Base-by-base conservation (phyloP, 306 rosid species). In the Prunus mira region DNA sequence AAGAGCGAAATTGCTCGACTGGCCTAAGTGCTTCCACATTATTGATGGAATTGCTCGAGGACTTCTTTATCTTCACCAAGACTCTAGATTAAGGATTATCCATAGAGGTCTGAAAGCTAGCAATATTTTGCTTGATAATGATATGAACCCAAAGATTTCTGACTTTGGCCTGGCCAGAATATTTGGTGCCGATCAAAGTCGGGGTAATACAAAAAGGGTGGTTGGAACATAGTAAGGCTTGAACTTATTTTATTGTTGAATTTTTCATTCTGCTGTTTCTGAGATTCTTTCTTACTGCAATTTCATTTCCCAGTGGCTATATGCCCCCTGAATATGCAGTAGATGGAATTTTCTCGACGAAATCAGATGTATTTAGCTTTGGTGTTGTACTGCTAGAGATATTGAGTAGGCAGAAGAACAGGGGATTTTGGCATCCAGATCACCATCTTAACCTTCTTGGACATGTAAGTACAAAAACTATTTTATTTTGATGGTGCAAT, bases 191-290 rank as follows among this genome's bases (percentile, higher is more conserved):
- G 83, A 82, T 46, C 73, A 81, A 76, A 78, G 71, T 12, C 82
- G 78, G n/a, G 81, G 55, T 62, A 72, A 51, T 14, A 86, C 89
- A 0, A 81, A 22, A 13, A 84, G 73, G 17, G 79, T 85, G 17
- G 91, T 86, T 4, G 88, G 88, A 67, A 88, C 91, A 3, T 85
- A 83, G 89, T 85, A 3, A 32, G 17, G n/a, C n/a, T 54, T 55
- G 10, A 34, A 6, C 41, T 34, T 34, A 6, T 54, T 30, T 19
- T 12, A 3, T 19, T 32, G 7, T 32, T 30, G 6, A 27, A 20
- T 34, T n/a, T 22, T 5, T 30, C 5, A 0, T 55, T 32, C 0
- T 71, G 28, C 3, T 12, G 34, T 3, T 20, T 56, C 14, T 25
- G 41, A 32, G 11, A 19, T 32, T 32, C 34, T 18, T 52, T 54